A percentile compares a stretch with the other conserved stretches of the same genome.
These are phyloP conservation scores for Thraustochytrium sp. DNA, from an alignment of 352 stramenopile species.

Conservation along the genomic window DNA sequence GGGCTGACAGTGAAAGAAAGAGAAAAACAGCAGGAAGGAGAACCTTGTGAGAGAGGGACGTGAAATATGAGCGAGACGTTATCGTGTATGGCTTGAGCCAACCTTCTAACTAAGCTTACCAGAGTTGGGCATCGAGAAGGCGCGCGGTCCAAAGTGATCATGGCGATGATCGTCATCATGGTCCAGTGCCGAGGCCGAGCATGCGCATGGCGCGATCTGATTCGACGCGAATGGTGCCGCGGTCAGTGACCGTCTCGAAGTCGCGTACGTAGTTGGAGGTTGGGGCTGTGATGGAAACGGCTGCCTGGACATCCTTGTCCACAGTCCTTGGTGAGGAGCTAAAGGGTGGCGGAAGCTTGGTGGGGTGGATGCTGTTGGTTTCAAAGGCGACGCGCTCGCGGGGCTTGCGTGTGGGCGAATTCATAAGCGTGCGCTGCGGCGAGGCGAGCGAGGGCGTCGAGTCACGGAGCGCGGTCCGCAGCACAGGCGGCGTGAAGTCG, in stretches of 20 bases:
- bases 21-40: too few relatives aligned
- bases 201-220: background rate
- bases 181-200: background rate
- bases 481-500: background rate
- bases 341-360: background rate
- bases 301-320: background rate
- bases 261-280: constrained; percentile 15
- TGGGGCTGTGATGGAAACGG: background rate
- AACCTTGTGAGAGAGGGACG: too few relatives aligned
- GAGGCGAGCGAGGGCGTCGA: background rate
- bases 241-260: background rate
- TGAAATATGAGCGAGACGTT: too few relatives aligned
- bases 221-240: background rate
- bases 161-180: too few relatives aligned
- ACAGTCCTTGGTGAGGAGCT: background rate
- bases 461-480: background rate
- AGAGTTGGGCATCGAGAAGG: too few relatives aligned
- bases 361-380: constrained; percentile 1
- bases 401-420: background rate
- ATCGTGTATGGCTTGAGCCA: too few relatives aligned
- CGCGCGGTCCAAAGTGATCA: too few relatives aligned
- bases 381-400: background rate
- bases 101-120: too few relatives aligned
- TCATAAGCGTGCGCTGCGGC: background rate
- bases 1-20: too few relatives aligned